Evolutionary conservation across 2,329 filamentous ascomycete species (phyloP).

Genomic region (Colletotrichum sansevieriae): DNA sequence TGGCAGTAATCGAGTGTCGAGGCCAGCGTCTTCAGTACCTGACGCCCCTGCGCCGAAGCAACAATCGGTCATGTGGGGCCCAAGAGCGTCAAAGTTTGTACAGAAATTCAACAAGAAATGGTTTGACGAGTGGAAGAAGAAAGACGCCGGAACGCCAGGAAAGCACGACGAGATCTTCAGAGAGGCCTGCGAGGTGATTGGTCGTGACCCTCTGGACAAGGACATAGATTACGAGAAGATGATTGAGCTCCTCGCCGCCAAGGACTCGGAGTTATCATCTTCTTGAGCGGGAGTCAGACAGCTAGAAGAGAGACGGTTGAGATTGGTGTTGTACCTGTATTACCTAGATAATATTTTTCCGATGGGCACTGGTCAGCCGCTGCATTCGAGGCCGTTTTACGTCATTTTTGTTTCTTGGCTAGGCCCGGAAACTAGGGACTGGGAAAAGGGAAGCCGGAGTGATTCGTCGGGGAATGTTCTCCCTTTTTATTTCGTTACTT

Average conservation of each 20-base stretch:
- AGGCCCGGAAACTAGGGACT: neutral
- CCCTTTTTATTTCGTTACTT: neutral
- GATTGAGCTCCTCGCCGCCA: conserved; percentile 38
- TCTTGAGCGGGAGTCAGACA: neutral
- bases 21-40: conserved; percentile 14
- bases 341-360: conserved; percentile 14
- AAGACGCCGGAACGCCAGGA: conserved; percentile 21
- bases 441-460: conserved; percentile 29
- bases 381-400: conserved; percentile 10
- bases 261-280: conserved; percentile 33
- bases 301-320: conserved; percentile 1
- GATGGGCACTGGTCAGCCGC: neutral
- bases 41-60: conserved; percentile 32
- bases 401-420: conserved; percentile 19
- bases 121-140: conserved; percentile 40
- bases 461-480: conserved; percentile 14
- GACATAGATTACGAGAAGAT: conserved; percentile 42
- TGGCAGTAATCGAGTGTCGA: neutral
- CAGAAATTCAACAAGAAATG: conserved; percentile 39
- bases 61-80: conserved; percentile 40
- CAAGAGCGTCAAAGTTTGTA: conserved; percentile 34
- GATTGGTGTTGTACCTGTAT: conserved; percentile 20
- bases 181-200: conserved; percentile 29
- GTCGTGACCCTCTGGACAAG: conserved; percentile 39
- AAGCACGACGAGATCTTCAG: conserved; percentile 24